Percentiles rank a stretch among this genome's conserved stretches.
phyloP scores from a whole-genome alignment of 257 asterid genomes.

The Asclepias syriaca region DNA sequence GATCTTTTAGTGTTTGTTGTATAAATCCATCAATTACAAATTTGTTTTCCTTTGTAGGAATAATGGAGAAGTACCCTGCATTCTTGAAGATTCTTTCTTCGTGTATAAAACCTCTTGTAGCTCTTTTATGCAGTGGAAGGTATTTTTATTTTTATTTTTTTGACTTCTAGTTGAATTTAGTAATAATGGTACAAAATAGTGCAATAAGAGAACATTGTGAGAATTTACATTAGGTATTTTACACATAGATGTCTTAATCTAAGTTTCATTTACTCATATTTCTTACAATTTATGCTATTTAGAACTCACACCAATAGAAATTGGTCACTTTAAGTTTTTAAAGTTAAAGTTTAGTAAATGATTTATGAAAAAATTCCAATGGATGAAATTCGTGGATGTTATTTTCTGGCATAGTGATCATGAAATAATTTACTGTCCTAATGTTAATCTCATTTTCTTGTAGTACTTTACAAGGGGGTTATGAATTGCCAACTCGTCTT shows the following conservation, averaged over 20 bases:
- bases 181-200: background rate
- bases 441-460: slow-evolving; percentile 25
- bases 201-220: background rate
- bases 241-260: background rate
- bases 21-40: background rate
- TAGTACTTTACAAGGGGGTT: slow-evolving; percentile 72
- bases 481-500: slow-evolving; percentile 93
- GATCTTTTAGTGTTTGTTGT: background rate
- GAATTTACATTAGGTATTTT: background rate
- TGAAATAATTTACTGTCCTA: background rate
- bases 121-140: slow-evolving; percentile 62
- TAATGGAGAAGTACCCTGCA: slow-evolving; percentile 40
- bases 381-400: background rate
- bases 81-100: slow-evolving; percentile 56
- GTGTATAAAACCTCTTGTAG: slow-evolving; percentile 43
- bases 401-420: slow-evolving; percentile 2
- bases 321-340: background rate
- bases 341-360: background rate
- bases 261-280: background rate
- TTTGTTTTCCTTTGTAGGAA: slow-evolving; percentile 35
- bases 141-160: slow-evolving; percentile 16
- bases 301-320: background rate
- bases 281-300: background rate
- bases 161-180: background rate
- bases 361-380: background rate